Conservation (phyloP, 2,329 filamentous ascomycete species). For the Elsinoe perseae region DNA sequence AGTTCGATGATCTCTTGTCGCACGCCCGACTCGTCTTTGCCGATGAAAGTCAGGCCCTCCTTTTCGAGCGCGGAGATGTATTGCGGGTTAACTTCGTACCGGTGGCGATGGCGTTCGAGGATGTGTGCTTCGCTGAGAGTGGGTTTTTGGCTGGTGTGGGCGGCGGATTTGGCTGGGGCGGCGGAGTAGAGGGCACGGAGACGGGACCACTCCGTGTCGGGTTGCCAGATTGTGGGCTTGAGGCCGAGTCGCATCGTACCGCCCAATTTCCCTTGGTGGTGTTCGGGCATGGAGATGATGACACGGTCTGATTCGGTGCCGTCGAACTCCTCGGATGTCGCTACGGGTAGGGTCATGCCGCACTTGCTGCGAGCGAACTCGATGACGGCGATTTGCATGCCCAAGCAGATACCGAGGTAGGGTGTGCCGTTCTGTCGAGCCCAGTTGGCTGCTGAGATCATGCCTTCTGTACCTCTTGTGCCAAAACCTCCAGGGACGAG, state of each 20-base stretch:
- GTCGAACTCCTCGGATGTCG: slow-evolving; percentile 51
- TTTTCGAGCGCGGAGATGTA: slow-evolving; percentile 61
- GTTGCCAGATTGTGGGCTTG: slow-evolving; percentile 66
- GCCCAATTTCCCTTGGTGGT: slow-evolving; percentile 66
- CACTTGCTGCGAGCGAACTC: slow-evolving; percentile 75
- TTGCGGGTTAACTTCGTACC: slow-evolving; percentile 83
- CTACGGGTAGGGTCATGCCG: slow-evolving; percentile 47
- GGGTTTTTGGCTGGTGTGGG: neutral
- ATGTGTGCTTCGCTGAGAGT: slow-evolving; percentile 33
- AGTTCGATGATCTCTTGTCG: slow-evolving; percentile 80
- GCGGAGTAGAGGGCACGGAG: slow-evolving; percentile 67
- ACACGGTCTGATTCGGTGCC: slow-evolving; percentile 57
- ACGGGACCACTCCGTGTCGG: slow-evolving; percentile 67
- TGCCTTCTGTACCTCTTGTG: slow-evolving; percentile 73
- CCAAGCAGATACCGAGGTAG: slow-evolving; percentile 83
- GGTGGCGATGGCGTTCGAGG: slow-evolving; percentile 72
- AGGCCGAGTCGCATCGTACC: slow-evolving; percentile 82
- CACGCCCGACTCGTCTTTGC: slow-evolving; percentile 68
- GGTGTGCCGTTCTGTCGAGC: slow-evolving; percentile 73
- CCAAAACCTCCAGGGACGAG: slow-evolving; percentile 76
- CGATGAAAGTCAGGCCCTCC: slow-evolving; percentile 66
- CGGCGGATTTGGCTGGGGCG: slow-evolving; percentile 29
- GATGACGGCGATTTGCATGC: slow-evolving; percentile 88
- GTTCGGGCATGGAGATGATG: slow-evolving; percentile 90
- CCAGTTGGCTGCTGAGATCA: slow-evolving; percentile 82